Evolutionary conservation across 441 rosid species (phyloP).

Genomic region (Populus hybrid): DNA sequence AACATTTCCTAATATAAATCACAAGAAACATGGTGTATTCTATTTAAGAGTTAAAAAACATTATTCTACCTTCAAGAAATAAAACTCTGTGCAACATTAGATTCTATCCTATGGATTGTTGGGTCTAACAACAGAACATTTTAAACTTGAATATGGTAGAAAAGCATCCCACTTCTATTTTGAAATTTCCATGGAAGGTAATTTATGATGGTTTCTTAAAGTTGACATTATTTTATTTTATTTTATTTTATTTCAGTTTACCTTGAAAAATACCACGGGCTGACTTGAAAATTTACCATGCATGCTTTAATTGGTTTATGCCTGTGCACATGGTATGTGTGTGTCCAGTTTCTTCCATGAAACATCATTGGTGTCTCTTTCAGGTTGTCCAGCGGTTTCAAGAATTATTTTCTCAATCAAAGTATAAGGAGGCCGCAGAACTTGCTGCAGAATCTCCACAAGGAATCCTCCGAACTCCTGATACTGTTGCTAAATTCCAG

Average conservation of each 20-base stretch:
- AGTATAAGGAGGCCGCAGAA: constrained; percentile 95
- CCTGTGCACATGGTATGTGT: neutral
- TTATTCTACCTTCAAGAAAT: neutral
- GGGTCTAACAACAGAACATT: neutral
- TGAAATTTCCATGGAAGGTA: neutral
- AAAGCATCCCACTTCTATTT: neutral
- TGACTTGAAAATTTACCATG: neutral
- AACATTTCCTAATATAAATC: neutral
- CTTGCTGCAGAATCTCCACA: constrained; percentile 97
- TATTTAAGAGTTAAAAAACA: neutral
- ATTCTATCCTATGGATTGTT: neutral
- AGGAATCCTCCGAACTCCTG: constrained; percentile 86
- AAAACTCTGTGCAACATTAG: neutral
- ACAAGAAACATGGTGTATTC: neutral
- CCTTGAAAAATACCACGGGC: neutral
- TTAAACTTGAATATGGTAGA: neutral
- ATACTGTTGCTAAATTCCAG: constrained; percentile 91
- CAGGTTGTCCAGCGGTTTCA: constrained; percentile 96
- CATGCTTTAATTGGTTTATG: neutral
- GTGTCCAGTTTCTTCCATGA: neutral
- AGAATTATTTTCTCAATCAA: constrained; percentile 87
- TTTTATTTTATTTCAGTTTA: neutral
- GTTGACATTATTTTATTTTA: neutral
- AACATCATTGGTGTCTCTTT: neutral
- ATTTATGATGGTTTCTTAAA: neutral